phyloP scores from a whole-genome alignment of 371 early-diverging fungal species.

The Zychaea mexicana region DNA sequence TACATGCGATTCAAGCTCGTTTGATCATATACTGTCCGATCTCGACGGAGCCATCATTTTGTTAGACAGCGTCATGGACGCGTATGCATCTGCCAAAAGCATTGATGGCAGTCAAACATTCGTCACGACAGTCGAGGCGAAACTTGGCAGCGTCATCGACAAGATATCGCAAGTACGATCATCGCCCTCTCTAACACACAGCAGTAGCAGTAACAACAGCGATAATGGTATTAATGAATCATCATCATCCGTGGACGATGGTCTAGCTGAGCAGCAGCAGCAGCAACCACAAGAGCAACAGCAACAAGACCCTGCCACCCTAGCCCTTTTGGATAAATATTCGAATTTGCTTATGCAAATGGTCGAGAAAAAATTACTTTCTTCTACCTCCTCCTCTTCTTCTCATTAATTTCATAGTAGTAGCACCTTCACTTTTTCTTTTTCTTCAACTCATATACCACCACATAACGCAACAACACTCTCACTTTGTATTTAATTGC shows the following conservation, averaged over 20 bases:
- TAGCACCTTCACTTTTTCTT: no score
- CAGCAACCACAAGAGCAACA: background rate
- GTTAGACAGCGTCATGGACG: constrained; percentile 33
- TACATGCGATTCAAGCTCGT: background rate
- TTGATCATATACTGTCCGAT: constrained; percentile 25
- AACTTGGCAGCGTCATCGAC: background rate
- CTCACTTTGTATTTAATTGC: no score
- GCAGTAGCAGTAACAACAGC: background rate
- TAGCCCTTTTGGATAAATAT: constrained; percentile 23
- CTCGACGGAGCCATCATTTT: constrained; percentile 34
- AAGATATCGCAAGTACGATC: background rate
- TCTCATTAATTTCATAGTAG: no score
- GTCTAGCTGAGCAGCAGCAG: no score
- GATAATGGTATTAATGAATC: background rate
- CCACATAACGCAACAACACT: no score
- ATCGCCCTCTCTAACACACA: background rate
- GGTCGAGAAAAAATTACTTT: constrained; percentile 20
- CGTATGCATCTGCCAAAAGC: background rate
- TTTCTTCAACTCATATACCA: no score
- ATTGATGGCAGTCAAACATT: background rate
- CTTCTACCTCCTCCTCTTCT: background rate
- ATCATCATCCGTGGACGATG: background rate
- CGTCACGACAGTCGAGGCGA: background rate
- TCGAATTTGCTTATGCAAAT: constrained; percentile 20
- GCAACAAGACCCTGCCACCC: constrained; percentile 6